Evolutionary conservation across 1,284 basidiomycete genomes (phyloP).

Genomic region (Laetiporus sulphureus): DNA sequence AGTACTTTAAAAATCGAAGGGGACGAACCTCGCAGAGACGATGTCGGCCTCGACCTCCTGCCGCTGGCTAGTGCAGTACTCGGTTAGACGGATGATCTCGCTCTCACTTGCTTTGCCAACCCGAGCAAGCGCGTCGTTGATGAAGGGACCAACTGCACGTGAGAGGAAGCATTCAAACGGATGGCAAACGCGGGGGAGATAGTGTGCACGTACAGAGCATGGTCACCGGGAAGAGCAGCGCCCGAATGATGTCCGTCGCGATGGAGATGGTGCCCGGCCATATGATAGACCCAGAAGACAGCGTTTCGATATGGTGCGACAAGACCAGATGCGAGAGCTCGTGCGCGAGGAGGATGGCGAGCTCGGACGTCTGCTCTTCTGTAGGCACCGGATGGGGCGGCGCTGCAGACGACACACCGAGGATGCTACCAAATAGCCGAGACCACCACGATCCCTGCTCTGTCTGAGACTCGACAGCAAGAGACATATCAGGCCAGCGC

Average conservation of each 20-base stretch:
- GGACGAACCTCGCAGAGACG: slow-evolving; percentile 67
- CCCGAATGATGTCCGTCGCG: slow-evolving; percentile 64
- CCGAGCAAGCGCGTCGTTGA: slow-evolving; percentile 84
- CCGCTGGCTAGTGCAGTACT: slow-evolving; percentile 63
- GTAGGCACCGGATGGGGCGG: slow-evolving; percentile 52
- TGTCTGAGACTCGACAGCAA: slow-evolving; percentile 16
- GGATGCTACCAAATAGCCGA: slow-evolving; percentile 40
- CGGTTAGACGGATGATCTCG: slow-evolving; percentile 65
- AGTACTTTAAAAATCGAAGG: neutral
- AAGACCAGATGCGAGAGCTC: slow-evolving; percentile 84
- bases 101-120: slow-evolving; percentile 69
- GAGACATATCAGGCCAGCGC: slow-evolving; percentile 14
- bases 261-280: slow-evolving; percentile 78
- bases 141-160: slow-evolving; percentile 66
- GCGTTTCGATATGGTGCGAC: slow-evolving; percentile 83
- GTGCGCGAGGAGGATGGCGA: slow-evolving; percentile 83
- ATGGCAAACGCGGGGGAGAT: neutral
- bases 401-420: slow-evolving; percentile 25
- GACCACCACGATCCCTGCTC: slow-evolving; percentile 40
- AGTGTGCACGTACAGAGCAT: slow-evolving; percentile 64
- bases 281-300: slow-evolving; percentile 77
- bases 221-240: slow-evolving; percentile 80
- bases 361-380: slow-evolving; percentile 71
- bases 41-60: slow-evolving; percentile 88
- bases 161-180: neutral